Base-by-base conservation (phyloP, 441 rosid species). In the Capsella rubella region DNA sequence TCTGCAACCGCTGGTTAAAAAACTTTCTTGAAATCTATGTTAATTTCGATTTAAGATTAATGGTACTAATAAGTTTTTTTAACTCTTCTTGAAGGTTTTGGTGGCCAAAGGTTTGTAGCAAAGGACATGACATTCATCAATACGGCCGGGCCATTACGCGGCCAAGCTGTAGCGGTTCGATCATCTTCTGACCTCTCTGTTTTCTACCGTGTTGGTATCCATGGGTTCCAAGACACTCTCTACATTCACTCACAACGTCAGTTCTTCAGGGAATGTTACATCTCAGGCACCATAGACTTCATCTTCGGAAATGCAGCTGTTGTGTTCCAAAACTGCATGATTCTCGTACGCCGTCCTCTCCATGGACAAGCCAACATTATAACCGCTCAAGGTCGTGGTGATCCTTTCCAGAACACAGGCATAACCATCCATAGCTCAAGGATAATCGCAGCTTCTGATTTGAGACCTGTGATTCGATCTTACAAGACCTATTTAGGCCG, bases 121-220 rank as follows among this genome's bases (percentile, higher is more conserved):
- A 85, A 88, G 5, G 97, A 86, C 78, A 87, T 94, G 49, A 87
- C 95, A 25, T 87, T 94, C 74, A 81, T 79, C 58, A 94, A 94
- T 82, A 82, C 90, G 3, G 99, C 97, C 1, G 97, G 99, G 2
- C 87, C 95, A 0, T 50, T 53, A 65, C 84, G 84, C 21, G 89
- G 90, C 59, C 99, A 94, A 79, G 99, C 99, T 1, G 99, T 94
- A 16, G 93, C 97, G 0, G 85, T 90, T 74, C 87, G 99, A 9
- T 92, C 99, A 28, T 84, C 91, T 45, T 90, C 99, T 0, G 99
- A 94, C 72, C 92, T 92, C 42, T 84, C 99, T 0, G 92, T 94
- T 59, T 94, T 87, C 86, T 91, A 90, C 72, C 86, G 87, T n/a
- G 91, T 95, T 2, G 80, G 88, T 16, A 80, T 94, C 61, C 82